Percentiles rank a stretch among this genome's conserved stretches.
These are phyloP conservation scores for Spencermartinsiella europaea DNA, from an alignment of 805 yeast genomes.

Conservation along the genomic window DNA sequence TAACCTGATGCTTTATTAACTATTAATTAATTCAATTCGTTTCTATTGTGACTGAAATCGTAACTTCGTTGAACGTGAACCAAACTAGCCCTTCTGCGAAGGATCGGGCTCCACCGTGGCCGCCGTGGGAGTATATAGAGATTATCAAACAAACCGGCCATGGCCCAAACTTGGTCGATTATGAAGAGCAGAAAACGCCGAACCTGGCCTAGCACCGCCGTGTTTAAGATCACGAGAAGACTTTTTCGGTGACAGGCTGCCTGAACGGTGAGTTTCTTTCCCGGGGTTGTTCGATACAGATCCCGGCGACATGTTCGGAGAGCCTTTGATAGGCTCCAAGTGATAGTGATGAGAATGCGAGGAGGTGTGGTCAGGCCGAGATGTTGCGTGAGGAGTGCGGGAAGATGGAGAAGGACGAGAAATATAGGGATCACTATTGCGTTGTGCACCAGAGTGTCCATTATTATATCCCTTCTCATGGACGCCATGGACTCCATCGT, in stretches of 20 bases:
- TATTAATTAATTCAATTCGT: no score
- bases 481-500: neutral
- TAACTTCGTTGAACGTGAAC: no score
- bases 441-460: neutral
- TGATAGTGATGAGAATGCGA: neutral
- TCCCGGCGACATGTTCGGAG: conserved; percentile 1
- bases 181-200: conserved; percentile 20
- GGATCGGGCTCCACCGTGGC: no score
- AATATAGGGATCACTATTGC: neutral
- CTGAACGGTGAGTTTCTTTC: neutral
- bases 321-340: conserved; percentile 5
- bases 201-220: conserved; percentile 14
- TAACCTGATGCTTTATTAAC: no score
- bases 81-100: no score
- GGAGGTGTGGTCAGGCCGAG: neutral
- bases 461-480: neutral
- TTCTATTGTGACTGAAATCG: no score
- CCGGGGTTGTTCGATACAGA: neutral
- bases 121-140: no score
- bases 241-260: neutral
- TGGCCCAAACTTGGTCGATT: conserved; percentile 17
- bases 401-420: neutral
- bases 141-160: conserved; percentile 10
- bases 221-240: neutral
- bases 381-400: neutral